Evolutionary conservation across 2,329 filamentous ascomycete species (phyloP).

Genomic region (Alternaria arborescens): DNA sequence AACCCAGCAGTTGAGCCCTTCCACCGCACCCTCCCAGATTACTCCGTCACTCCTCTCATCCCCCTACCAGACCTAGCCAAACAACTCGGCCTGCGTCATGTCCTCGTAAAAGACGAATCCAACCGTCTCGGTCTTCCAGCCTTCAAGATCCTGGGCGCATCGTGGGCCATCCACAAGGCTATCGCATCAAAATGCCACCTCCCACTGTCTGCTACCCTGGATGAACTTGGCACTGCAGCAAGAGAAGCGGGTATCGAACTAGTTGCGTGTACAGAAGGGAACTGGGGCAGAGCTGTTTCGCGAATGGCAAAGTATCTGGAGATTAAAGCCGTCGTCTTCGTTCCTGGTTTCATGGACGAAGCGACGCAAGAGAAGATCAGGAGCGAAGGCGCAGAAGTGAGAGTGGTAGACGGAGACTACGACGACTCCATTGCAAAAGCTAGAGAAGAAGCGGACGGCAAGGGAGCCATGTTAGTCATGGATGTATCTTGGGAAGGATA

Average conservation of each 20-base stretch:
- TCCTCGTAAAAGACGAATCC: conserved; percentile 77
- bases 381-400: conserved; percentile 69
- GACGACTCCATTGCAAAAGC: conserved; percentile 68
- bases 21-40: conserved; percentile 67
- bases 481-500: conserved; percentile 75
- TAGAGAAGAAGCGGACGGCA: conserved; percentile 53
- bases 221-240: conserved; percentile 52
- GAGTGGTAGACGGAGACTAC: conserved; percentile 67
- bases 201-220: conserved; percentile 54
- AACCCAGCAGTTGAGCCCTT: conserved; percentile 53
- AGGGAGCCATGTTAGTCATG: conserved; percentile 66
- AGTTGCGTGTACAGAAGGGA: conserved; percentile 76
- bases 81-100: conserved; percentile 60
- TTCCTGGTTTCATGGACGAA: conserved; percentile 66
- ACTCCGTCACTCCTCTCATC: conserved; percentile 64
- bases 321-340: conserved; percentile 66
- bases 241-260: conserved; percentile 52
- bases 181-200: conserved; percentile 59
- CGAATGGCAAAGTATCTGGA: conserved; percentile 70
- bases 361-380: conserved; percentile 64
- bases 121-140: conserved; percentile 73
- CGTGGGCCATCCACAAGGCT: conserved; percentile 73
- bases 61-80: conserved; percentile 63
- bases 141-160: conserved; percentile 84
- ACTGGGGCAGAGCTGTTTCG: conserved; percentile 77